These are phyloP conservation scores for Microdochium nivale DNA, from an alignment of 2,329 filamentous ascomycete genomes.

Conservation along the genomic window DNA sequence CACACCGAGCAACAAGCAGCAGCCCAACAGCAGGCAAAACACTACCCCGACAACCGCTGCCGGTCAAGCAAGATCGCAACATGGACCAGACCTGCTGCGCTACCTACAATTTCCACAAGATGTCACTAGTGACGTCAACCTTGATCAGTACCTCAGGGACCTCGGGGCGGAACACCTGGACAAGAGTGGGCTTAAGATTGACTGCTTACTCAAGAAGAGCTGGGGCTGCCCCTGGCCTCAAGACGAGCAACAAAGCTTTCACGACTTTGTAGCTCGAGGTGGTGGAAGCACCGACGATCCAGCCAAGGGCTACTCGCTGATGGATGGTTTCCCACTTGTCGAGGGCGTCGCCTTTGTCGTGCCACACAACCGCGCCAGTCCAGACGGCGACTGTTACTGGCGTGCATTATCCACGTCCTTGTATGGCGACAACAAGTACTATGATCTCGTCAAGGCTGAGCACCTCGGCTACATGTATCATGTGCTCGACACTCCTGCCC, in stretches of 20 bases:
- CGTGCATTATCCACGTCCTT: constrained; percentile 16
- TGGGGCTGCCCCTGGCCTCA: not conserved
- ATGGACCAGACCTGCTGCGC: not conserved
- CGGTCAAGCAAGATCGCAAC: not conserved
- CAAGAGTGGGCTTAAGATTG: not conserved
- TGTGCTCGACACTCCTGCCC: constrained; percentile 12
- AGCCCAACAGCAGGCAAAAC: not conserved
- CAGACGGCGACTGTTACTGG: constrained; percentile 22
- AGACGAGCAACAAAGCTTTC: not conserved
- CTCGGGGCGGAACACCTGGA: not conserved
- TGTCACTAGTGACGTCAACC: not conserved
- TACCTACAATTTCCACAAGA: not conserved
- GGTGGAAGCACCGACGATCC: no score
- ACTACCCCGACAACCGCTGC: not conserved
- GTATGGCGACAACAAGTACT: constrained; percentile 14
- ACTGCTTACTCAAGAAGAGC: not conserved
- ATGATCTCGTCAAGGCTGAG: constrained; percentile 23
- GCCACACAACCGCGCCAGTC: constrained; percentile 10
- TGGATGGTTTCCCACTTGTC: constrained; percentile 21
- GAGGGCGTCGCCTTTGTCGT: constrained; percentile 21
- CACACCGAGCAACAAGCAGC: not conserved
- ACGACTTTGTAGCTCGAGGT: not conserved
- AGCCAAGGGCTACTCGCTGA: not conserved
- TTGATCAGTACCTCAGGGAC: not conserved
- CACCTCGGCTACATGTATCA: constrained; percentile 18